These are phyloP conservation scores for Lachnellula willkommii DNA, from an alignment of 2,329 filamentous ascomycete genomes.

Conservation along the genomic window DNA sequence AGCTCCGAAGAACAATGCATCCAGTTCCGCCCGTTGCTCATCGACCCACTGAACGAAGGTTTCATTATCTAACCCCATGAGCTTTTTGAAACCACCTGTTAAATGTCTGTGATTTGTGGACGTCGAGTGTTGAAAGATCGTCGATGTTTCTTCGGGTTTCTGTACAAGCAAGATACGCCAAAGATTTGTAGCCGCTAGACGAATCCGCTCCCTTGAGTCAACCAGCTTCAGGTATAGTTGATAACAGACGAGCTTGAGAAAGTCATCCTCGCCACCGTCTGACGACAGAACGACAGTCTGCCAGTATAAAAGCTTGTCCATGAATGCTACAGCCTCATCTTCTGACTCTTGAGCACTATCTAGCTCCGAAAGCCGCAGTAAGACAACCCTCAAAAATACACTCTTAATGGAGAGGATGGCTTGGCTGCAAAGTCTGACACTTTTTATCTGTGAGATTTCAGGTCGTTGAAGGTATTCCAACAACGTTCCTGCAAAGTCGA, in stretches of 20 bases:
- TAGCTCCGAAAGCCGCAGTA: slow-evolving; percentile 78
- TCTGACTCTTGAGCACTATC: slow-evolving; percentile 60
- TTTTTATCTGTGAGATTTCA: slow-evolving; percentile 75
- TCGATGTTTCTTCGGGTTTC: slow-evolving; percentile 75
- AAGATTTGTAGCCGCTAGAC: slow-evolving; percentile 72
- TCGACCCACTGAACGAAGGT: slow-evolving; percentile 87
- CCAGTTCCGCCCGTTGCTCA: slow-evolving; percentile 69
- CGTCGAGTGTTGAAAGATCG: slow-evolving; percentile 67
- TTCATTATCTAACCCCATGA: slow-evolving; percentile 84
- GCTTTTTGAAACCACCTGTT: slow-evolving; percentile 70
- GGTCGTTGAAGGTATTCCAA: slow-evolving; percentile 85
- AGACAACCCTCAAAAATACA: slow-evolving; percentile 71
- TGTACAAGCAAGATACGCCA: slow-evolving; percentile 93
- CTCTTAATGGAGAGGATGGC: slow-evolving; percentile 70
- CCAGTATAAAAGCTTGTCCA: slow-evolving; percentile 90
- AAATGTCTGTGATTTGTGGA: slow-evolving; percentile 66
- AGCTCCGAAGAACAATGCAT: slow-evolving; percentile 74
- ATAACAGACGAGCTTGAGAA: slow-evolving; percentile 83
- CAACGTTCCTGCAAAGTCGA: slow-evolving; percentile 81
- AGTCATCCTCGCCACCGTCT: slow-evolving; percentile 72
- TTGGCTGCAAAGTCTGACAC: slow-evolving; percentile 84
- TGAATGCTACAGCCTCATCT: slow-evolving; percentile 61
- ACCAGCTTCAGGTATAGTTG: slow-evolving; percentile 86
- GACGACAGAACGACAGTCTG: slow-evolving; percentile 82
- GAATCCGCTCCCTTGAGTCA: slow-evolving; percentile 60